Percentiles rank a stretch among this genome's conserved stretches.
Conservation (phyloP, 768 basidiomycete species). For the Boletus bicolor region DNA sequence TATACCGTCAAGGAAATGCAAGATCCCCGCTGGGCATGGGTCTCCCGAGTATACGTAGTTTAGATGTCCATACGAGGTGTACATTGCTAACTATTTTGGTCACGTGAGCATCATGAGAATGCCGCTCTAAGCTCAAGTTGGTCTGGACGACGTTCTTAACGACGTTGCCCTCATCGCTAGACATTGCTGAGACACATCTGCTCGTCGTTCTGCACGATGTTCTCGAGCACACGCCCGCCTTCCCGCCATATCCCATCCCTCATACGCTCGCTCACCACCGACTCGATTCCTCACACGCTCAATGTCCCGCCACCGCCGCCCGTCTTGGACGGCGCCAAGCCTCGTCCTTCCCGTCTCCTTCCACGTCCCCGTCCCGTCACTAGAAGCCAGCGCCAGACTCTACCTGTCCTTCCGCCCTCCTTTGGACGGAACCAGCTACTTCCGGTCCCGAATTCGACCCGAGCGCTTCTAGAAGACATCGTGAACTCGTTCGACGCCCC, state of each 20-base stretch:
- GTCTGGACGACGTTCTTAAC: not conserved
- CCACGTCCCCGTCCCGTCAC: conserved; percentile 41
- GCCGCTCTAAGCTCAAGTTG: not conserved
- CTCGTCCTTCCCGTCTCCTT: conserved; percentile 37
- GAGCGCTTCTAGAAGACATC: conserved; percentile 76
- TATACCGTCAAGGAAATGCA: conserved; percentile 2
- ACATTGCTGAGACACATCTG: conserved; percentile 8
- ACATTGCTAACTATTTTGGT: not conserved
- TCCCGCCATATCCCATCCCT: conserved; percentile 15
- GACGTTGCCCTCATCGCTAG: not conserved
- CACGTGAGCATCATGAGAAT: conserved; percentile 9
- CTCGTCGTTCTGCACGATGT: conserved; percentile 23
- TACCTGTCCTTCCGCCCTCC: conserved; percentile 59
- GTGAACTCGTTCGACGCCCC: conserved; percentile 83
- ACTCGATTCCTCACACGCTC: conserved; percentile 25
- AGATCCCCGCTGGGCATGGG: conserved; percentile 17
- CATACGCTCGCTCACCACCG: conserved; percentile 26
- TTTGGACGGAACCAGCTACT: conserved; percentile 84
- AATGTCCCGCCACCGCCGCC: conserved; percentile 31
- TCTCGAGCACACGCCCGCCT: conserved; percentile 16
- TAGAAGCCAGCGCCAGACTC: conserved; percentile 27
- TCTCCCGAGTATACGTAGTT: not conserved
- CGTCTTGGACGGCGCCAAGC: conserved; percentile 26
- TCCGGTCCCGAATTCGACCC: conserved; percentile 73
- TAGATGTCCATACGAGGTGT: conserved; percentile 2